Conservation (phyloP, 306 rosid genomes). For the Vigna hirtella region DNA sequence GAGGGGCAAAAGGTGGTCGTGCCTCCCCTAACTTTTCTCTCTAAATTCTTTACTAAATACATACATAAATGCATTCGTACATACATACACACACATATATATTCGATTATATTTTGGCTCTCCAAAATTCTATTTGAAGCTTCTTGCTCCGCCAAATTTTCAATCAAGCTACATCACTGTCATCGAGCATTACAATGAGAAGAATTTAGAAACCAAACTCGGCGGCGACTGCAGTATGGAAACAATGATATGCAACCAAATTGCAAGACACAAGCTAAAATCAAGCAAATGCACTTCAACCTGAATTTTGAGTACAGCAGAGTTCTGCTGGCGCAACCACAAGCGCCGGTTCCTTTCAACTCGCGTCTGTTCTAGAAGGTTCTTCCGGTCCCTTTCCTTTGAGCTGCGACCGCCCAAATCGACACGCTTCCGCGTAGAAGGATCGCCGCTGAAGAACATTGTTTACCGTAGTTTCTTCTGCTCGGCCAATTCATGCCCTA, state of each 20-base stretch:
- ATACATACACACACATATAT: too few species aligned
- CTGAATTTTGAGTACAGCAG: constrained; percentile 74
- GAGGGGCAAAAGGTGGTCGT: too few species aligned
- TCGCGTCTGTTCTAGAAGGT: constrained; percentile 84
- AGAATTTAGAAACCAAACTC: not conserved
- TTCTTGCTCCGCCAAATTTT: too few species aligned
- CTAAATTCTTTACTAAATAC: too few species aligned
- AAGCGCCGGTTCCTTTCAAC: constrained; percentile 72
- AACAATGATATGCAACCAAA: not conserved
- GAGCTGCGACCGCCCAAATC: constrained; percentile 92
- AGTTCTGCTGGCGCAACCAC: constrained; percentile 65
- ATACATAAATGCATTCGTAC: too few species aligned
- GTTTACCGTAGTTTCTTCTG: constrained; percentile 32
- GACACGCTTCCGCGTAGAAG: constrained; percentile 87
- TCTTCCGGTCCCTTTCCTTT: constrained; percentile 81
- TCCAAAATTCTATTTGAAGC: too few species aligned
- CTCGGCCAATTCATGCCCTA: constrained; percentile 45
- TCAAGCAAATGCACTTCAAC: constrained; percentile 40
- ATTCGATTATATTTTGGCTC: too few species aligned
- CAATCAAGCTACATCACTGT: too few species aligned
- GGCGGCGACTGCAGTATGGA: not conserved
- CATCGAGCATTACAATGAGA: not conserved
- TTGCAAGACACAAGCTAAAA: not conserved
- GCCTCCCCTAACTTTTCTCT: too few species aligned
- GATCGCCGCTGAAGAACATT: constrained; percentile 87